These are phyloP conservation scores for Russula earlei DNA, from an alignment of 768 basidiomycete species.

Conservation along the genomic window DNA sequence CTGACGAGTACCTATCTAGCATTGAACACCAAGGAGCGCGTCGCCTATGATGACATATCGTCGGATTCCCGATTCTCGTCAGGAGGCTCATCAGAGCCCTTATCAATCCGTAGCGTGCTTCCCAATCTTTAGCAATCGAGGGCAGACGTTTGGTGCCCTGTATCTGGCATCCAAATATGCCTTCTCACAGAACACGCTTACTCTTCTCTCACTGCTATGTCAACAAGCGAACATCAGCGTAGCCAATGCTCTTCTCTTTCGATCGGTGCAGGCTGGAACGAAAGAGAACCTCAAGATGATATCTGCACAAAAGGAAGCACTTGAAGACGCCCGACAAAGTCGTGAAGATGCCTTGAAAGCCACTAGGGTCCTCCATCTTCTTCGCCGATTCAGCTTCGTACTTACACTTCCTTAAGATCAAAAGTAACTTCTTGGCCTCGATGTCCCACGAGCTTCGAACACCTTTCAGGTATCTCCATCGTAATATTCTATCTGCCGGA, in stretches of 20 bases:
- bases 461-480: constrained; percentile 50
- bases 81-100: constrained; percentile 51
- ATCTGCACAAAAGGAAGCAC: constrained; percentile 54
- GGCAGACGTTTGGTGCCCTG: constrained; percentile 64
- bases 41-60: constrained; percentile 52
- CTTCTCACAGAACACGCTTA: constrained; percentile 51
- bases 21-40: constrained; percentile 53
- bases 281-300: constrained; percentile 73
- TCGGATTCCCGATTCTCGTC: constrained; percentile 59
- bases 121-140: constrained; percentile 65
- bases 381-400: not conserved
- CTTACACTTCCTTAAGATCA: constrained; percentile 38
- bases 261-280: constrained; percentile 65
- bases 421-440: constrained; percentile 65
- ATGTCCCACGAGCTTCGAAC: constrained; percentile 76
- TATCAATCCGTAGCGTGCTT: constrained; percentile 58
- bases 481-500: not conserved
- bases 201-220: constrained; percentile 52
- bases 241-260: constrained; percentile 63
- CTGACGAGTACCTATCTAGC: constrained; percentile 30
- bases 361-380: constrained; percentile 41
- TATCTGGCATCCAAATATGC: constrained; percentile 59
- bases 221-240: constrained; percentile 73
- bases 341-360: constrained; percentile 67
- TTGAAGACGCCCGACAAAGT: constrained; percentile 61